phyloP scores from a whole-genome alignment of 225 moss, liverwort and hornwort genomes.

The Pleurozium schreberi region DNA sequence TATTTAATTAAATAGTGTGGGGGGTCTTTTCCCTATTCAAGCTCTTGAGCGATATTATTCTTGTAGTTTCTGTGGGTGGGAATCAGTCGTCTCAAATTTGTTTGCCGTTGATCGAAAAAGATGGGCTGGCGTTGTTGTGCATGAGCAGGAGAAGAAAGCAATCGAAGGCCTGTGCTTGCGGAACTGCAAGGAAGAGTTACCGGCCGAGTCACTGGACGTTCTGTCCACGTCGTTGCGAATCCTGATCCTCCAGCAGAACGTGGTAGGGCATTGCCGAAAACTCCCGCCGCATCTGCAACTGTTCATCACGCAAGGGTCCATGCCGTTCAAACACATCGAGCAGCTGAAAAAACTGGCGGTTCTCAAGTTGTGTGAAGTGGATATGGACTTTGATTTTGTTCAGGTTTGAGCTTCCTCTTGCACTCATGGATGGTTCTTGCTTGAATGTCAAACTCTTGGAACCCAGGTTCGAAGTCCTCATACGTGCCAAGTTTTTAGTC shows the following conservation, averaged over 20 bases:
- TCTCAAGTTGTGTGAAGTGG: constrained; percentile 38
- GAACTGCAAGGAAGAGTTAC: constrained; percentile 39
- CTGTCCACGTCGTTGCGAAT: constrained; percentile 43
- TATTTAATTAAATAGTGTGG: no score
- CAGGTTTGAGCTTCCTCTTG: constrained; percentile 11
- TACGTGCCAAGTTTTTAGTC: background rate
- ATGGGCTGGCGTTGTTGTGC: background rate
- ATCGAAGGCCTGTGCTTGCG: constrained; percentile 53
- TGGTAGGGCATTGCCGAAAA: constrained; percentile 38
- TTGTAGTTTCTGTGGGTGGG: background rate
- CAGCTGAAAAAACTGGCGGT: constrained; percentile 28
- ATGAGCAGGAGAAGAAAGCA: constrained; percentile 4
- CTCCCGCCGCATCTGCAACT: constrained; percentile 32
- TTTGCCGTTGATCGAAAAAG: background rate
- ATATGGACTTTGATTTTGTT: constrained; percentile 35
- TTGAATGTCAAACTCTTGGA: background rate
- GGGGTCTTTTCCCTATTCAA: background rate
- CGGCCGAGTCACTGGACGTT: constrained; percentile 39
- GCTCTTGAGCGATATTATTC: background rate
- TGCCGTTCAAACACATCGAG: constrained; percentile 42
- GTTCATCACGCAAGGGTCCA: constrained; percentile 41
- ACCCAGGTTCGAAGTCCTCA: background rate
- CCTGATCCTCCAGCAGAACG: constrained; percentile 59
- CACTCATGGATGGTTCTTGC: background rate
- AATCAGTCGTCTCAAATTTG: background rate